A percentile compares a stretch with the other conserved stretches of the same genome.
phyloP scores from a whole-genome alignment of 1,284 basidiomycete genomes.

The Heterobasidion annosum region DNA sequence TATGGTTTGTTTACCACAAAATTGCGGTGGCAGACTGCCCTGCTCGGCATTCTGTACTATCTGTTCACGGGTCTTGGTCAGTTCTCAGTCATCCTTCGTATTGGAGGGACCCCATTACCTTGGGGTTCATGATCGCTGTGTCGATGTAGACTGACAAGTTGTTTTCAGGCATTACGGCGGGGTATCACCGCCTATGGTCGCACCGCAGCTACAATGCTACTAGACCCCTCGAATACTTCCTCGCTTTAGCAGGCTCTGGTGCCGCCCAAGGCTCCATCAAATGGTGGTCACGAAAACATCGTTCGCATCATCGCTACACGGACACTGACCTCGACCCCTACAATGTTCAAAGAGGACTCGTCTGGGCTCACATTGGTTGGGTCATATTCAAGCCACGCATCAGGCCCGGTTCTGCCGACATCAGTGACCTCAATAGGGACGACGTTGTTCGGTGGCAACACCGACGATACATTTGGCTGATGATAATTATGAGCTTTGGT shows the following conservation, averaged over 20 bases:
- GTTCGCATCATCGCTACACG: constrained; percentile 81
- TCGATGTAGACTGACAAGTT: background rate
- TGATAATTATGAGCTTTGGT: constrained; percentile 49
- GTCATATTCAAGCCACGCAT: constrained; percentile 75
- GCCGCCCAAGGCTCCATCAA: constrained; percentile 82
- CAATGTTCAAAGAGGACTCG: constrained; percentile 67
- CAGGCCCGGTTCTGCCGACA: constrained; percentile 66
- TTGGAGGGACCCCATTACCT: too few relatives aligned
- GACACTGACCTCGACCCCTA: constrained; percentile 87
- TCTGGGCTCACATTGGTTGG: constrained; percentile 82
- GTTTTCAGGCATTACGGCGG: constrained; percentile 21
- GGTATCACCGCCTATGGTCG: constrained; percentile 85
- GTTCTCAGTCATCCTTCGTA: background rate
- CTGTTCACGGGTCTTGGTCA: constrained; percentile 45
- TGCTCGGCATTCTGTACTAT: constrained; percentile 43
- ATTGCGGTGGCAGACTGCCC: constrained; percentile 31
- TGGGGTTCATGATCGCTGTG: background rate
- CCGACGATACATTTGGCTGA: constrained; percentile 41
- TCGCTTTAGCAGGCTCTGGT: constrained; percentile 71
- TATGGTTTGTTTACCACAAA: constrained; percentile 39
- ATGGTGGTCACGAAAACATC: constrained; percentile 86
- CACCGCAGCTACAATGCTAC: constrained; percentile 81
- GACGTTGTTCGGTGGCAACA: constrained; percentile 76
- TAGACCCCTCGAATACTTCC: constrained; percentile 60
- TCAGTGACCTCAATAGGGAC: constrained; percentile 67